phyloP scores from a whole-genome alignment of 257 asterid genomes.

The Fraxinus americana region DNA sequence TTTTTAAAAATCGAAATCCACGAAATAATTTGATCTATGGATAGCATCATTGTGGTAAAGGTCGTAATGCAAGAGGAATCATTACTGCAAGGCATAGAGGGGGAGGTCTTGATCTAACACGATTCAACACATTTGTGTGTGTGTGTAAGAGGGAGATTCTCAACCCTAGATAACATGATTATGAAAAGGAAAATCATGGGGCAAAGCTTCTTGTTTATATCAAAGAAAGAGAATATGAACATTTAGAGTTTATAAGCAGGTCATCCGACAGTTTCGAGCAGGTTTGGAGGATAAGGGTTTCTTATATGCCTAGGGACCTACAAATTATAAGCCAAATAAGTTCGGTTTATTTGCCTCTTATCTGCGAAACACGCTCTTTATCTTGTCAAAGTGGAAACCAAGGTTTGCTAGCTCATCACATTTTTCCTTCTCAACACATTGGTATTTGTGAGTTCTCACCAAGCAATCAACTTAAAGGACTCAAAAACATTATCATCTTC shows the following conservation, averaged over 20 bases:
- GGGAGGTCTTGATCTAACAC: background rate
- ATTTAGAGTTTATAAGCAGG: background rate
- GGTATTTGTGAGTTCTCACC: background rate
- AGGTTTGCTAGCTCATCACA: background rate
- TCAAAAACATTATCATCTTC: constrained; percentile 12
- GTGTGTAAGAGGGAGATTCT: background rate
- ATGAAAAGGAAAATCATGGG: background rate
- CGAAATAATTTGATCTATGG: too few relatives aligned
- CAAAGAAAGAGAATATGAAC: background rate
- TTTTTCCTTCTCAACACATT: background rate
- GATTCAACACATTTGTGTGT: background rate
- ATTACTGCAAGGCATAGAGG: too few relatives aligned
- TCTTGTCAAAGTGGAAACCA: background rate
- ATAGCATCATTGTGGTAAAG: too few relatives aligned
- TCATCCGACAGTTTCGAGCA: background rate
- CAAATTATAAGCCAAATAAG: background rate
- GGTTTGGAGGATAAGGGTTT: background rate
- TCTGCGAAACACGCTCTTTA: background rate
- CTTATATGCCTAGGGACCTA: background rate
- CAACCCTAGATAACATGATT: background rate
- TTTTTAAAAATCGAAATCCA: background rate
- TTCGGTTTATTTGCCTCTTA: background rate
- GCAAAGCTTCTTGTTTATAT: background rate
- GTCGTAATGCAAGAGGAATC: too few relatives aligned
- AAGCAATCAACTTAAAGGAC: background rate